These are phyloP conservation scores for Backusella morwellensis DNA, from an alignment of 192 early-diverging fungal genomes.

Conservation along the genomic window DNA sequence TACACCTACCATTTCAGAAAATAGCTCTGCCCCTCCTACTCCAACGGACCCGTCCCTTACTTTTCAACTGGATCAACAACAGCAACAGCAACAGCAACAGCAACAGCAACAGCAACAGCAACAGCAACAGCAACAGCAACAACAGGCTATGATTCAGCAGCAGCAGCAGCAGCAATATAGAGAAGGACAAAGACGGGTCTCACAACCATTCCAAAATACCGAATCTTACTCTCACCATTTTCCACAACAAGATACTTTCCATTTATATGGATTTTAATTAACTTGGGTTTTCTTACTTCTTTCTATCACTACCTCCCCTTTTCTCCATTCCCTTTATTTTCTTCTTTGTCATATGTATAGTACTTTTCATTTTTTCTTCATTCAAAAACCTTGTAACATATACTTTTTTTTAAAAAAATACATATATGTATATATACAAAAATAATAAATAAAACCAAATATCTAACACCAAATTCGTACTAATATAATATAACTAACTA, in stretches of 20 bases:
- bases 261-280: not conserved
- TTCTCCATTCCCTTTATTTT: not conserved
- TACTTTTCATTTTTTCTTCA: not conserved
- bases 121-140: not conserved
- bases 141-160: not conserved
- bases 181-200: not conserved
- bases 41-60: not conserved
- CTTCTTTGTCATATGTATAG: not conserved
- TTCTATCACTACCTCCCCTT: not conserved
- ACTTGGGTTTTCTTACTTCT: not conserved
- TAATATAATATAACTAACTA: too few relatives aligned
- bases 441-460: not conserved
- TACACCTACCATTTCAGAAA: not conserved
- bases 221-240: not conserved
- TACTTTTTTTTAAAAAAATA: not conserved
- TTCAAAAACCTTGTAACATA: not conserved
- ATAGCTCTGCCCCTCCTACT: not conserved
- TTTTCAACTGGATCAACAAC: not conserved
- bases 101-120: not conserved
- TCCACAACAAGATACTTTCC: not conserved
- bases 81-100: not conserved
- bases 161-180: not conserved
- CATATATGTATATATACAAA: not conserved
- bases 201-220: not conserved
- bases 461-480: not conserved